phyloP scores from a whole-genome alignment of 352 stramenopile species.

The Peronospora belbahrii region DNA sequence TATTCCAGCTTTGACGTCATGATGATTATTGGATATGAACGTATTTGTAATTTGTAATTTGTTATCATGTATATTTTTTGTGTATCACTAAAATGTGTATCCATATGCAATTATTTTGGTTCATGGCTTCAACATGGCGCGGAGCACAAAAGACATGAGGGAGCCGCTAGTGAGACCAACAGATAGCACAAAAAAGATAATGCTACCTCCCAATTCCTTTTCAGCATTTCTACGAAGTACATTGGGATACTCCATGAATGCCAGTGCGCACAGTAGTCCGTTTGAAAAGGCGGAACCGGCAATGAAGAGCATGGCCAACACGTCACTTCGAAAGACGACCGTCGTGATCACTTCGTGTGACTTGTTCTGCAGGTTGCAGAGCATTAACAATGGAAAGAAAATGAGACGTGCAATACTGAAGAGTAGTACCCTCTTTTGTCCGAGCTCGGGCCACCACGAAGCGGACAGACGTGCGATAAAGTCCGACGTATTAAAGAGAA shows the following conservation, averaged over 20 bases:
- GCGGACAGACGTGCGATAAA: constrained; percentile 56
- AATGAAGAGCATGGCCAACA: constrained; percentile 51
- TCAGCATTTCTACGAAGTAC: constrained; percentile 44
- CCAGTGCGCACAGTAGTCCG: constrained; percentile 57
- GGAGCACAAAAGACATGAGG: constrained; percentile 68
- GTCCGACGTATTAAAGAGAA: constrained; percentile 74
- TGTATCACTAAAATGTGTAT: background rate
- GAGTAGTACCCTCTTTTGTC: constrained; percentile 32
- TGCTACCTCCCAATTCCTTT: constrained; percentile 63
- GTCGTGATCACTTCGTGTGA: constrained; percentile 49
- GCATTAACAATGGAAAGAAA: constrained; percentile 65
- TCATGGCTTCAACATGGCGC: constrained; percentile 69
- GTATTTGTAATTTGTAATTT: background rate
- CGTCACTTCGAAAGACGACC: constrained; percentile 70
- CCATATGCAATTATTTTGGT: background rate
- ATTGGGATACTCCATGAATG: constrained; percentile 72
- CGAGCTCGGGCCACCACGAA: constrained; percentile 24
- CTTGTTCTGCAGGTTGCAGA: constrained; percentile 75
- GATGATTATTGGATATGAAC: background rate
- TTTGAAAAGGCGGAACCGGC: constrained; percentile 59
- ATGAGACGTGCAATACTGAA: constrained; percentile 33
- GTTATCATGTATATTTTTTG: background rate
- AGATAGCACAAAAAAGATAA: constrained; percentile 82
- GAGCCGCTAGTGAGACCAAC: constrained; percentile 61
- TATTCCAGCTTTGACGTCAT: constrained; percentile 75